Conservation (phyloP, 2,329 filamentous ascomycete species). For the Cercospora brassicicola region DNA sequence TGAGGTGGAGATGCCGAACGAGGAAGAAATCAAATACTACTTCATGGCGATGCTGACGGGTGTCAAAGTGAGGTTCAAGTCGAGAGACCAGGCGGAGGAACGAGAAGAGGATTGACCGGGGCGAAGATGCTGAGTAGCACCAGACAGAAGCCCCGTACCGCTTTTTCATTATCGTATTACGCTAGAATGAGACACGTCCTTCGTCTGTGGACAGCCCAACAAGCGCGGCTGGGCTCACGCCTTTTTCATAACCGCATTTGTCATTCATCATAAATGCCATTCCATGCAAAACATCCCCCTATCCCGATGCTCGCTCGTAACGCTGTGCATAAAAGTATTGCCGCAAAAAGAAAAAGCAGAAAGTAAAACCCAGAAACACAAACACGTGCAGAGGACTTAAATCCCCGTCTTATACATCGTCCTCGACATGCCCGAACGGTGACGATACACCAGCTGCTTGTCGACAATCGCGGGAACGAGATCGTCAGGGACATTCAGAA, state of each 20-base stretch:
- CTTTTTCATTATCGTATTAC: neutral
- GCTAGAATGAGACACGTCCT: neutral
- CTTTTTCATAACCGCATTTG: neutral
- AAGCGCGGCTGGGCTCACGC: neutral
- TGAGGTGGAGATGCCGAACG: constrained; percentile 15
- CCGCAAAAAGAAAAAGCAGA: neutral
- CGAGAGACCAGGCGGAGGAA: neutral
- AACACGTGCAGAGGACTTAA: neutral
- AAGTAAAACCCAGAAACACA: neutral
- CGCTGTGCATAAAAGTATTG: neutral
- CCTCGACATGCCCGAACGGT: constrained; percentile 5
- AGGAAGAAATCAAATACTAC: constrained; percentile 18
- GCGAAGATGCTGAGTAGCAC: neutral
- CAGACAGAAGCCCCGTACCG: neutral
- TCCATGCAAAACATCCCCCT: neutral
- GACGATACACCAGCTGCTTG: constrained; percentile 16
- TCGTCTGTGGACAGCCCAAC: neutral
- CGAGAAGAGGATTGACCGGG: too few relatives aligned
- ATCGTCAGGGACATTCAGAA: constrained; percentile 17
- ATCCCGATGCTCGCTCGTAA: neutral
- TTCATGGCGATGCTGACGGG: constrained; percentile 25
- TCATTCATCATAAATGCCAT: neutral
- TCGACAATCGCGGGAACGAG: constrained; percentile 17
- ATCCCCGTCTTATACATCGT: constrained; percentile 19
- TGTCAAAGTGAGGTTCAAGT: constrained; percentile 7